These are phyloP conservation scores for Chaetomium sp. DNA, from an alignment of 2,329 filamentous ascomycete genomes.

Conservation along the genomic window DNA sequence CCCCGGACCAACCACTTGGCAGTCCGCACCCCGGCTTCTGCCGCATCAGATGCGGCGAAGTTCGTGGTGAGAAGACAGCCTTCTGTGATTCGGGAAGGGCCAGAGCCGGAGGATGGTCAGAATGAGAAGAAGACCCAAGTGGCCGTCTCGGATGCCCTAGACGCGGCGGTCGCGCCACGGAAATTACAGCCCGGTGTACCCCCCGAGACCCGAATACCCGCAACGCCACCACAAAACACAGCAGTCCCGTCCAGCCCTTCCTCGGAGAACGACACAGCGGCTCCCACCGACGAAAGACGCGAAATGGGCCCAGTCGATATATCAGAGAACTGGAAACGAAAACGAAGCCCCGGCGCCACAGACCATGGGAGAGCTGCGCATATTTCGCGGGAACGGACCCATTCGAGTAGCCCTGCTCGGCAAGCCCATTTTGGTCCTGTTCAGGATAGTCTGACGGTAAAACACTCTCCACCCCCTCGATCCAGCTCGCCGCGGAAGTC, in stretches of 20 bases:
- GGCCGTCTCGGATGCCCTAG: slow-evolving; percentile 37
- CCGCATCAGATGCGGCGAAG: slow-evolving; percentile 15
- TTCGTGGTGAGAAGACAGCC: slow-evolving; percentile 43
- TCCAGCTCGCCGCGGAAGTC: slow-evolving; percentile 78
- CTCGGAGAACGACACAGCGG: neutral
- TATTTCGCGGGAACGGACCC: slow-evolving; percentile 42
- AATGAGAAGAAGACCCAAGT: slow-evolving; percentile 18
- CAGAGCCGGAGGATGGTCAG: slow-evolving; percentile 35
- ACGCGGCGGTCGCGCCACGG: slow-evolving; percentile 43
- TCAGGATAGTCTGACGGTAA: slow-evolving; percentile 57
- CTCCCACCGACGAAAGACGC: neutral
- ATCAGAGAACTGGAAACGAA: slow-evolving; percentile 20
- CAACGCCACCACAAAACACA: slow-evolving; percentile 1
- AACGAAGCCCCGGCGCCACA: slow-evolving; percentile 18
- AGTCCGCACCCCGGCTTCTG: slow-evolving; percentile 2
- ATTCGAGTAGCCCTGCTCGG: slow-evolving; percentile 64
- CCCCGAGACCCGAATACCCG: neutral
- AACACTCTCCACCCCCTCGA: slow-evolving; percentile 69
- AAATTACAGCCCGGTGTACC: slow-evolving; percentile 30
- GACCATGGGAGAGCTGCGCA: slow-evolving; percentile 15
- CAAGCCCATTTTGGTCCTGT: slow-evolving; percentile 67
- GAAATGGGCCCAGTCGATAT: slow-evolving; percentile 10
- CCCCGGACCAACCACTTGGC: slow-evolving; percentile 4
- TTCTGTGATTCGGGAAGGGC: slow-evolving; percentile 49
- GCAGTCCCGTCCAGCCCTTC: neutral